These are phyloP conservation scores for Allomyces arbusculus DNA, from an alignment of 192 early-diverging fungal species.

Conservation along the genomic window DNA sequence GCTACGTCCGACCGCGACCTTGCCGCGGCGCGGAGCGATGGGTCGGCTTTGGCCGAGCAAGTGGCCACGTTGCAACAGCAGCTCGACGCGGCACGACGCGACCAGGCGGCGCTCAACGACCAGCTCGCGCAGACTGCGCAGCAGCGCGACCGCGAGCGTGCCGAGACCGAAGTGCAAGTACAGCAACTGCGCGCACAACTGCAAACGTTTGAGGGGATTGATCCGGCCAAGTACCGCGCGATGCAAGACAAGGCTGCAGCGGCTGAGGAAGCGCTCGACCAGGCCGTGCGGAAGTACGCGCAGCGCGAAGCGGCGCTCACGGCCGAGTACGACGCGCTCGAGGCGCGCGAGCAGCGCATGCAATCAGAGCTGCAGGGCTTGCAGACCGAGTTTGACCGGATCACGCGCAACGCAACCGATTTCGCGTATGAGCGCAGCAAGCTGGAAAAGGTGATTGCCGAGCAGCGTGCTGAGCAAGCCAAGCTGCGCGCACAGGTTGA, in stretches of 20 bases:
- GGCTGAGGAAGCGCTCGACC: background rate
- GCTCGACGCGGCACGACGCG: background rate
- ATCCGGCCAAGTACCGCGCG: background rate
- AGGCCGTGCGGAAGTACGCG: background rate
- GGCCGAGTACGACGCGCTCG: background rate
- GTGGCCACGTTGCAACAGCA: background rate
- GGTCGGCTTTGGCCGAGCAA: background rate
- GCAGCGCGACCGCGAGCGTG: background rate
- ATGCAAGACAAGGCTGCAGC: background rate
- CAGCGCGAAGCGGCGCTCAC: background rate
- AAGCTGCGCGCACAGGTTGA: slow-evolving; percentile 7
- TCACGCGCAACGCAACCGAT: slow-evolving; percentile 1
- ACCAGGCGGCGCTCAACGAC: background rate
- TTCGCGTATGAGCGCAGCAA: slow-evolving; percentile 7
- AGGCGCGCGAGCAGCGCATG: background rate
- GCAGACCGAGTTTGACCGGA: background rate
- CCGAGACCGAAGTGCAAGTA: background rate
- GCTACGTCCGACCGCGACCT: background rate
- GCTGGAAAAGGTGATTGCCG: slow-evolving; percentile 4
- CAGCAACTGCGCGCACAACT: background rate
- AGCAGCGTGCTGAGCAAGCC: slow-evolving; percentile 6
- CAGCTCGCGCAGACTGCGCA: background rate
- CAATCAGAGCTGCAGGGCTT: background rate
- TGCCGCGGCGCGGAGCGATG: background rate
- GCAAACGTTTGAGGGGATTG: background rate